Conservation (phyloP, 2,329 filamentous ascomycete species). For the Neopestalotiopsis rosae region DNA sequence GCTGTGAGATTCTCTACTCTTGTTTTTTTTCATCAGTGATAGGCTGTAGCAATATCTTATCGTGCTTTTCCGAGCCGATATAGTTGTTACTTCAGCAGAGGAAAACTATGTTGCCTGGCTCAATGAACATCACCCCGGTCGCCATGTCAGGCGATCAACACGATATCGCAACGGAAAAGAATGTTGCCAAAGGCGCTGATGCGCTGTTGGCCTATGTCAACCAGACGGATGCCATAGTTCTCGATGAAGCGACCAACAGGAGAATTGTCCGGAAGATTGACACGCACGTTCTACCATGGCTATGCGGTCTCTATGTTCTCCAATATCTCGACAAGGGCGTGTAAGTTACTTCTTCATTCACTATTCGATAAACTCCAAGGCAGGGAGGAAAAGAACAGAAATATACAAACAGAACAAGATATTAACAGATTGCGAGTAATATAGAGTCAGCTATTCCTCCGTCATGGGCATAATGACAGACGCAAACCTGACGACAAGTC, state of each 20-base stretch:
- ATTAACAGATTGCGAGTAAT: too few species aligned
- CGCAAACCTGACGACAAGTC: slow-evolving; percentile 43
- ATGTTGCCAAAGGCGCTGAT: neutral
- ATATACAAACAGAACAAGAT: too few species aligned
- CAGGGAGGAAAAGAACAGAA: too few species aligned
- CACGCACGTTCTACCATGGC: slow-evolving; percentile 6
- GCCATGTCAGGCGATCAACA: neutral
- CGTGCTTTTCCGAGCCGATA: neutral
- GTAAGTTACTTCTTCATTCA: neutral
- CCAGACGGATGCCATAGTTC: neutral
- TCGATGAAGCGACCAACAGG: slow-evolving; percentile 10
- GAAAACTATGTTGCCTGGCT: neutral
- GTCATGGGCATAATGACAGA: slow-evolving; percentile 46
- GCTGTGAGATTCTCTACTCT: too few species aligned
- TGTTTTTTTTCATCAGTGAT: neutral
- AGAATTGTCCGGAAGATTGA: slow-evolving; percentile 13
- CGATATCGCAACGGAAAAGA: neutral
- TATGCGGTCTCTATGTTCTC: slow-evolving; percentile 11
- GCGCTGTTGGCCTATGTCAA: slow-evolving; percentile 8
- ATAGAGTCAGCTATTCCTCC: slow-evolving; percentile 13
- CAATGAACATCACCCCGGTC: neutral
- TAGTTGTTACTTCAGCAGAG: too few species aligned
- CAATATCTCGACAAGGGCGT: slow-evolving; percentile 16
- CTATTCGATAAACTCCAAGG: too few species aligned
- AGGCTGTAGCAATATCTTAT: neutral